Conservation (phyloP, 2,329 filamentous ascomycete species). For the Cytospora paraplurivora region DNA sequence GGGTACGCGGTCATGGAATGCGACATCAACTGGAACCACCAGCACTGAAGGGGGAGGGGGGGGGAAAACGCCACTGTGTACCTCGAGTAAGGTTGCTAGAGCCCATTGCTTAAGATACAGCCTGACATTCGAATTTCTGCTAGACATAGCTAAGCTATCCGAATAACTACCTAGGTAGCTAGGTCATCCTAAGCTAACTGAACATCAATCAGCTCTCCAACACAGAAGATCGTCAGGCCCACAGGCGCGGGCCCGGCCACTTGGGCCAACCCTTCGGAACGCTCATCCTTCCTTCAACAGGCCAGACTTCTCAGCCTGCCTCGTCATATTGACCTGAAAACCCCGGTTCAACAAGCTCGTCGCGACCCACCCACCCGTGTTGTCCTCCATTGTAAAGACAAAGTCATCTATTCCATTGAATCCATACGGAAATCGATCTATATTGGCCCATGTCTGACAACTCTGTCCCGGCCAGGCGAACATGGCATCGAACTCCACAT, state of each 20-base stretch:
- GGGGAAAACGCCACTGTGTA: too few relatives aligned
- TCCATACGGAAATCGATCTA: conserved; percentile 18
- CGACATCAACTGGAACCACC: too few relatives aligned
- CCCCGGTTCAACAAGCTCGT: conserved; percentile 8
- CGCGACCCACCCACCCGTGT: neutral
- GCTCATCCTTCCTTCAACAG: neutral
- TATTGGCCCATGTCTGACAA: conserved; percentile 23
- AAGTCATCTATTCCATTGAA: conserved; percentile 17
- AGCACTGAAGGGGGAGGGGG: too few relatives aligned
- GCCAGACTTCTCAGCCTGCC: neutral
- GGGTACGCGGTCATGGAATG: neutral
- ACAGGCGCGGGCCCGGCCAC: too few relatives aligned
- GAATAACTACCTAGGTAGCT: too few relatives aligned
- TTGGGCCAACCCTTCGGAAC: too few relatives aligned
- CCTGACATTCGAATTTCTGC: too few relatives aligned
- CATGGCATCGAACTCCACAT: conserved; percentile 9
- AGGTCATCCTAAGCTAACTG: too few relatives aligned
- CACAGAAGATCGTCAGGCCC: neutral
- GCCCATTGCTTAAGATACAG: too few relatives aligned
- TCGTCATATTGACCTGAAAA: conserved; percentile 10
- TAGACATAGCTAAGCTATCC: too few relatives aligned
- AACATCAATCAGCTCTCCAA: too few relatives aligned
- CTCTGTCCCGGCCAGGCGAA: conserved; percentile 21
- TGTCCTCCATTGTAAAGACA: conserved; percentile 7
- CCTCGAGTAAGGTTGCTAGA: too few relatives aligned